Base-by-base conservation (phyloP, 1,284 basidiomycete genomes). In the Ustilago shanxiensis region DNA sequence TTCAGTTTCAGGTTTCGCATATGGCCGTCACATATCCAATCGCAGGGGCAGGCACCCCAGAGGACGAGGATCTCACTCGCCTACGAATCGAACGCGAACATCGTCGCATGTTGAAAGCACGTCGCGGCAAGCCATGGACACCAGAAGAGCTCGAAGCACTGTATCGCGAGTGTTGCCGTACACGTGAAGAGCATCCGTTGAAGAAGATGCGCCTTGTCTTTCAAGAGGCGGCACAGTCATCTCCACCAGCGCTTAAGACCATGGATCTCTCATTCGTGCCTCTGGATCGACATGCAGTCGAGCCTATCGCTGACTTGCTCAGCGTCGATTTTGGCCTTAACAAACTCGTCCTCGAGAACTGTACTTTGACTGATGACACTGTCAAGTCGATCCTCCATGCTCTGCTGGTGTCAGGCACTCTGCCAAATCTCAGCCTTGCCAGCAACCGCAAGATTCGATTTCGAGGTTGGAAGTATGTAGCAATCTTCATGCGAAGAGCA, bases 341-440 rank as follows among this genome's bases (percentile, higher is more conserved):
- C 49, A 80, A 79, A 52, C 74, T 86, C 20, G 69, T 83, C 5
- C 68, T 86, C 35, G 84, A 85, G 52, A 81, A 82, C 54, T 86
- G 84, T 35, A 66, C 66, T 1, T 61, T 86, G 16, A 81, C 79
- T 18, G 81, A 84, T 47, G 77, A 73, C 92, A 91, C 90, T 50
- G 86, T 98, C 62, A 97, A 97, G 87, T 93, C 93, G 0, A 91
- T 98, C 20, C 88, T 98, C 0, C 95, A 98, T 84, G 91, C 95
- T 0, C 89, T 99, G 1, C 90, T 98, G 59, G 93, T 98, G 53
- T 93, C 93, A 20, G 90, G 91, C 22, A 91, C 91, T 0, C 88
- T 98, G 31, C 92, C 92, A 1, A 93, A 92, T 79, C 88, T 98
- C 24, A 95, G 93, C 10, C 88, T 99, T 22, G 92, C 94, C 2